Evolutionary conservation across 75 land plant species (phyloP).

Genomic region (Cunninghamia lanceolata): DNA sequence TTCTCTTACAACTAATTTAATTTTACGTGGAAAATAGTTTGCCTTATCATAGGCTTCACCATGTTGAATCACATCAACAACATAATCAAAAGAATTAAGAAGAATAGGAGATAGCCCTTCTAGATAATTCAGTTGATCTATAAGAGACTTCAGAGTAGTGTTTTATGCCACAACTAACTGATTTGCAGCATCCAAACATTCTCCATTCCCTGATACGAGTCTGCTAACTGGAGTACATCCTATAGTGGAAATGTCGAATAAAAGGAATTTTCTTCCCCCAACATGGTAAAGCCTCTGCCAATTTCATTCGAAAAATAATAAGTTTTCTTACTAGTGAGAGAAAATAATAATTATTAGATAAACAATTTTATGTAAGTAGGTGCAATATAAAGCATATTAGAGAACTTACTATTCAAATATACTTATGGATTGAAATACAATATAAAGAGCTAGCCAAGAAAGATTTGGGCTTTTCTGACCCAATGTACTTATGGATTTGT

Average conservation of each 20-base stretch:
- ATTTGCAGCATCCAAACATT: conserved; percentile 3
- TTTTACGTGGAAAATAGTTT: too few relatives aligned
- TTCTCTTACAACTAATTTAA: too few relatives aligned
- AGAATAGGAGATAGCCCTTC: not conserved
- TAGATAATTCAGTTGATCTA: not conserved
- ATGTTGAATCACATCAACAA: not conserved
- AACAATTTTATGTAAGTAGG: not conserved
- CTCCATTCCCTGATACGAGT: not conserved
- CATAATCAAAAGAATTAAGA: not conserved
- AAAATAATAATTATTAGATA: too few relatives aligned
- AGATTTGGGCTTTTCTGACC: not conserved
- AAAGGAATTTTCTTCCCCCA: conserved; percentile 6
- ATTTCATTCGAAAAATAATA: not conserved
- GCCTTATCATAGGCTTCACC: not conserved
- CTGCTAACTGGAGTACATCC: not conserved
- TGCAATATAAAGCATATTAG: not conserved
- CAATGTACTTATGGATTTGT: not conserved
- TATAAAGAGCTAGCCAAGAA: not conserved
- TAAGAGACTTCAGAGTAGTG: not conserved
- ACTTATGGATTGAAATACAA: not conserved
- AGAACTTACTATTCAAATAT: not conserved
- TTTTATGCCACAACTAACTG: not conserved
- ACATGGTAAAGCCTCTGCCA: not conserved
- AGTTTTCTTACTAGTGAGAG: too few relatives aligned
- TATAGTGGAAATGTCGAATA: not conserved